phyloP scores from a whole-genome alignment of 768 basidiomycete species.

The Sarcomyxa edulis region DNA sequence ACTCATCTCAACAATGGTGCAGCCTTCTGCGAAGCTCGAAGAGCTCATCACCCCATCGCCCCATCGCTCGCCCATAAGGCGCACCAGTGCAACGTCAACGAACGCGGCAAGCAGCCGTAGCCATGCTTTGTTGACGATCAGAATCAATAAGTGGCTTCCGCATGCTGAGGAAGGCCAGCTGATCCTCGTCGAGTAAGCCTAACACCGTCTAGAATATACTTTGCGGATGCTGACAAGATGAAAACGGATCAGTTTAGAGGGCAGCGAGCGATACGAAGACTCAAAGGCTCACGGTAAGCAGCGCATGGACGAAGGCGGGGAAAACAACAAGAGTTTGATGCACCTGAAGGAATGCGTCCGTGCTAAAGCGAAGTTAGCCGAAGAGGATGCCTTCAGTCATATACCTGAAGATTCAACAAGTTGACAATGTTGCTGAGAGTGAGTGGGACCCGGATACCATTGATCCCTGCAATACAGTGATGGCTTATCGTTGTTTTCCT shows the following conservation, averaged over 20 bases:
- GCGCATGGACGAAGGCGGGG: slow-evolving; percentile 27
- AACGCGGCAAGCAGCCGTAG: slow-evolving; percentile 27
- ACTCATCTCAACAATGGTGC: slow-evolving; percentile 17
- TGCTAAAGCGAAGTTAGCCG: slow-evolving; percentile 28
- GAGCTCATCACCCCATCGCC: slow-evolving; percentile 22
- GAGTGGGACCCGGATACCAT: not conserved
- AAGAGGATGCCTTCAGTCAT: slow-evolving; percentile 29
- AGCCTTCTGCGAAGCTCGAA: slow-evolving; percentile 25
- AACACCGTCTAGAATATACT: not conserved
- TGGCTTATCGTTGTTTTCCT: not conserved
- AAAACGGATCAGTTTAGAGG: slow-evolving; percentile 21
- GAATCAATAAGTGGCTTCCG: slow-evolving; percentile 25
- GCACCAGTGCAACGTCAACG: slow-evolving; percentile 22
- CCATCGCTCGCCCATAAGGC: slow-evolving; percentile 20
- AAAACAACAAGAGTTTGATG: slow-evolving; percentile 31
- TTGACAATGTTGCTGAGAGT: slow-evolving; percentile 30
- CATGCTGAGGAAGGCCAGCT: slow-evolving; percentile 28
- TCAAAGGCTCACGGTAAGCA: slow-evolving; percentile 28
- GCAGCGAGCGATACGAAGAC: slow-evolving; percentile 30
- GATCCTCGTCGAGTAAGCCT: slow-evolving; percentile 28
- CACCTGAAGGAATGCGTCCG: slow-evolving; percentile 31
- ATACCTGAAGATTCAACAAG: slow-evolving; percentile 30
- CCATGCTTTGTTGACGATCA: slow-evolving; percentile 27
- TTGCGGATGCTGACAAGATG: not conserved
- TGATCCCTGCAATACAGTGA: too few species aligned